These are phyloP conservation scores for Saccharomycopsis fermentans DNA, from an alignment of 805 yeast species.

Conservation along the genomic window DNA sequence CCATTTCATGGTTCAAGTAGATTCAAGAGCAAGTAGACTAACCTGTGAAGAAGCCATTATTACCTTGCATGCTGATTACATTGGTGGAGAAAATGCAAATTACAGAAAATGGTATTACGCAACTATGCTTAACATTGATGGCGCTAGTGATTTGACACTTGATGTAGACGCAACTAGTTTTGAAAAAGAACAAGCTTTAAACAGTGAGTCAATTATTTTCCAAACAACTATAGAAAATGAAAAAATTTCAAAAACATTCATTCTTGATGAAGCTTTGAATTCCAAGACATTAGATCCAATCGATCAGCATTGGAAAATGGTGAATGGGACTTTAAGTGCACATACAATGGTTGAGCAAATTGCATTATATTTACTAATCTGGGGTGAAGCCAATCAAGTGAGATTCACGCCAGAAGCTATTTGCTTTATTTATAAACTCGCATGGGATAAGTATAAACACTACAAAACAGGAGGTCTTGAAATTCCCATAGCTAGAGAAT, in stretches of 20 bases:
- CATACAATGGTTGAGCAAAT: conserved; percentile 71
- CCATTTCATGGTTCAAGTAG: conserved; percentile 68
- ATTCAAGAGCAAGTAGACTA: conserved; percentile 79
- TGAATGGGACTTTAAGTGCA: conserved; percentile 64
- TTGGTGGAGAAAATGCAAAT: conserved; percentile 84
- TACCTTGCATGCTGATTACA: conserved; percentile 79
- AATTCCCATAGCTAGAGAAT: conserved; percentile 29
- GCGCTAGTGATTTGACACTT: conserved; percentile 25
- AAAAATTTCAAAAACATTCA: not conserved
- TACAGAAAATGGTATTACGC: conserved; percentile 90
- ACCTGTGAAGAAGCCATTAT: conserved; percentile 59
- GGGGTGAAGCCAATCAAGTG: conserved; percentile 92
- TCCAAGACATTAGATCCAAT: conserved; percentile 6
- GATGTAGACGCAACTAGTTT: not conserved
- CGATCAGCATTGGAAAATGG: conserved; percentile 66
- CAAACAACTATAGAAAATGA: not conserved
- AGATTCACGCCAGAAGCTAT: conserved; percentile 55
- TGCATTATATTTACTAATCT: conserved; percentile 61
- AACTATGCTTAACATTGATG: conserved; percentile 70
- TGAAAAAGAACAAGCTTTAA: not conserved
- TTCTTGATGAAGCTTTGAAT: conserved; percentile 1
- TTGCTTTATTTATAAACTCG: conserved; percentile 49
- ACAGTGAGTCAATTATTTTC: not conserved
- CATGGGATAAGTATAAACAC: conserved; percentile 33
- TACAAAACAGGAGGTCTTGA: conserved; percentile 20